Conservation (phyloP, 495 filamentous ascomycete genomes). For the Penicillium argentinense region DNA sequence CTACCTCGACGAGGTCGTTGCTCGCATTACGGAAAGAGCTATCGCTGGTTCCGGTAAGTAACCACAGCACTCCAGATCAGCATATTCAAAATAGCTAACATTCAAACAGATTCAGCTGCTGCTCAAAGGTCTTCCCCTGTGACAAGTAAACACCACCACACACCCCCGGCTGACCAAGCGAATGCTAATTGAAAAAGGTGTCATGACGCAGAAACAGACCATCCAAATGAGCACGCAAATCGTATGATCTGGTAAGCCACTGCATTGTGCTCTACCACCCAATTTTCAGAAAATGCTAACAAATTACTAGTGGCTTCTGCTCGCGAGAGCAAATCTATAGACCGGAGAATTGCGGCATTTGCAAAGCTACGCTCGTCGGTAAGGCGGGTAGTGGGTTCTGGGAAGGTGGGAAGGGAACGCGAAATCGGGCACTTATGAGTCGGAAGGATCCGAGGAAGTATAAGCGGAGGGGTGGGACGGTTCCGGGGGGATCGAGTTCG, state of each 20-base stretch:
- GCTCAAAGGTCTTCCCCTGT: constrained; percentile 71
- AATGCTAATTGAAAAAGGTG: constrained; percentile 49
- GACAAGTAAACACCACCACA: constrained; percentile 51
- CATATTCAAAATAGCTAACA: too few relatives aligned
- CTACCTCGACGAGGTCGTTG: constrained; percentile 76
- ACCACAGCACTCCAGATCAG: too few relatives aligned
- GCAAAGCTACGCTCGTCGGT: constrained; percentile 70
- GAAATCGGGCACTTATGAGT: constrained; percentile 68
- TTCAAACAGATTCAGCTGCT: constrained; percentile 61
- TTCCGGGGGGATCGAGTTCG: constrained; percentile 28
- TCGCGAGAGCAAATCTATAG: constrained; percentile 81
- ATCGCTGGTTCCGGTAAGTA: constrained; percentile 79
- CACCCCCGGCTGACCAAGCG: not conserved
- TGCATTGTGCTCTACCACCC: not conserved
- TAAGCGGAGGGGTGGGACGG: constrained; percentile 45
- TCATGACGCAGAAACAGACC: constrained; percentile 71
- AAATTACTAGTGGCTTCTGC: constrained; percentile 60
- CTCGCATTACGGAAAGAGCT: constrained; percentile 74
- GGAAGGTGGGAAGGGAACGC: constrained; percentile 89
- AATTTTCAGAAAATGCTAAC: not conserved
- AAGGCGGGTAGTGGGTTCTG: constrained; percentile 76
- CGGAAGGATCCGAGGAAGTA: constrained; percentile 75
- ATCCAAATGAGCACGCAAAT: constrained; percentile 80
- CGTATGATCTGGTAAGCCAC: constrained; percentile 73
- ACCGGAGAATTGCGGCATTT: constrained; percentile 77